Base-by-base conservation (phyloP, 2,329 filamentous ascomycete genomes). In the Colletotrichum higginsianum region DNA sequence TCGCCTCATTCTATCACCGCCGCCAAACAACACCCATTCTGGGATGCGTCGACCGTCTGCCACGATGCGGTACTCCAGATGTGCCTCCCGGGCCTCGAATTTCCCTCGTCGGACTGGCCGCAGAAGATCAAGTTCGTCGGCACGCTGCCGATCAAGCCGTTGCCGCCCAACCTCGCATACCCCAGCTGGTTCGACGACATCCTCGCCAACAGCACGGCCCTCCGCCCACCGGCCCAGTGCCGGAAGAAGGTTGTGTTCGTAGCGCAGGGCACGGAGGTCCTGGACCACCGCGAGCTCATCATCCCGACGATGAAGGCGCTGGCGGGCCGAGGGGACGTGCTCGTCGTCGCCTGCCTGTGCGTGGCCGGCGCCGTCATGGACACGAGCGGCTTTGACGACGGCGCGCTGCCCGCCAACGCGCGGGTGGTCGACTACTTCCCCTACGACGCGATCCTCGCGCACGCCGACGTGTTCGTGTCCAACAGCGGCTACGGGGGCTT, bases 401-500 rank as follows among this genome's bases (percentile, higher is more conserved):
- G 79, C 4, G 21, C 74, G 1, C 72, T 85, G 2, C 84, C 86
- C 0, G 38, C 67, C 1, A 88, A 88, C 73, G 79, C 81, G 0
- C 79, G 82, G 12, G 80, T 86, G 4, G 77, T 83, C 26, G 85
- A 87, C 75, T 87, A 85, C 73, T 76, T 88, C 4, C 81, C 85
- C 4, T 88, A 87, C 72, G 84, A 88, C 67, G 77, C 80, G 0
- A 69, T 87, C 1, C 78, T 88, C 1, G 82, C 82, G 1, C 72
- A 86, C 75, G 79, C 80, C 42, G 84, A 82, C 50, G 80, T 85
- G 0, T 85, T 87, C 38, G 79, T 88, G 18, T 81, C 81, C 13
- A 88, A 87, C 58, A 86, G 82, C 13, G 85, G 86, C 4, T 88
- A 86, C 66, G 84, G 86, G 4, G 84, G 84, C 1, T 81, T 86